Evolutionary conservation across 768 basidiomycete species (phyloP), one percentile per base, ranked within the genome.

Genomic region (Mycena amicta): DNA sequence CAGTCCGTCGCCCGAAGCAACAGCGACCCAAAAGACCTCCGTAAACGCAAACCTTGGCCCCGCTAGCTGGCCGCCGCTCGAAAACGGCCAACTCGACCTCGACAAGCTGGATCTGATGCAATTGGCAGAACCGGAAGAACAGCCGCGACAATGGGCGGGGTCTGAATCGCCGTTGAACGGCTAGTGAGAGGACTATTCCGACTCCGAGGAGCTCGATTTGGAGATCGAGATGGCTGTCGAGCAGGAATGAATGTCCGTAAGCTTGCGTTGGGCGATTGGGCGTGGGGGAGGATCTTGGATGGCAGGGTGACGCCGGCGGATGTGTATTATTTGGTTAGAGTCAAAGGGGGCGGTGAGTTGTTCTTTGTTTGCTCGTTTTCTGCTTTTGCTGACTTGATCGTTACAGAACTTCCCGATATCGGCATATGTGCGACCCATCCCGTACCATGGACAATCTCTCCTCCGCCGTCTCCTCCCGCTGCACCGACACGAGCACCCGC

Each of bases 221-320:
- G 77, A 79, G 15, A 70, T 90, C 50, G 77, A 46, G 58, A 71
- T 90, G 41, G 87, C 90, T 1, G 73, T 90, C 50, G 77, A 41
- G 37, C 54, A n/a, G 61, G 58, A 28, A n/a, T 39, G 50, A 41
- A 20, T 22, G 77, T 80, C 13, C 70, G 75, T n/a, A 80, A 83
- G 45, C 73, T 91, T 43, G 88, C 90, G 1, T 72, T 91, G 52
- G 77, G 80, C 13, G 89, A 89, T 62, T 91, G 88, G 88, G 87
- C 87, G 4, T 77, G 90, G 30, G 79, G 77, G 22, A 74, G 89
- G 47, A 86, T 92, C 49, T 71, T 92, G 20, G 89, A 92, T 55
- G 90, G 90, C 2, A 80, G 90, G 90, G 71, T 86, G 43, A 87
- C 81, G 50, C 90, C 90, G 11, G 87, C 85, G 0, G 90, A 92